Evolutionary conservation across 805 yeast genomes (phyloP).

Genomic region (Starmerella geochares): DNA sequence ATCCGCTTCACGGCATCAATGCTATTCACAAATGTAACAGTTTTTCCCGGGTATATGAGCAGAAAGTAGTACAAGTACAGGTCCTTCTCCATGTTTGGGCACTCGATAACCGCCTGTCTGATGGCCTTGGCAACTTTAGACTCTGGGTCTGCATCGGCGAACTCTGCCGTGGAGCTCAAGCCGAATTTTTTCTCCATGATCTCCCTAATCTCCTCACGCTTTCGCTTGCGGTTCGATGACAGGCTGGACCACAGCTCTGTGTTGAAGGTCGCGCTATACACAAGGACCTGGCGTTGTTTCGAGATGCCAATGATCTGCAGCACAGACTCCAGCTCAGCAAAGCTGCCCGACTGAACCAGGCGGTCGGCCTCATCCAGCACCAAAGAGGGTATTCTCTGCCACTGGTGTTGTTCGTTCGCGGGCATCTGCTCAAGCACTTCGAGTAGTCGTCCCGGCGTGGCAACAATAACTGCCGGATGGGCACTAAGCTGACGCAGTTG

Average conservation of each 20-base stretch:
- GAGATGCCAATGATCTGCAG: constrained; percentile 53
- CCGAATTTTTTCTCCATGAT: constrained; percentile 59
- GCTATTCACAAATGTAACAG: constrained; percentile 87
- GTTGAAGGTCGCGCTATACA: constrained; percentile 72
- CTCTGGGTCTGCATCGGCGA: constrained; percentile 79
- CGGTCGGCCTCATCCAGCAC: constrained; percentile 96
- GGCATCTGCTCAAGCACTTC: constrained; percentile 50
- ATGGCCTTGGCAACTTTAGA: constrained; percentile 65
- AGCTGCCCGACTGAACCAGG: constrained; percentile 88
- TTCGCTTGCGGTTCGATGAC: constrained; percentile 29
- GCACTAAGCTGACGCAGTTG: constrained; percentile 67
- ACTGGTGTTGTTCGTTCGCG: constrained; percentile 34
- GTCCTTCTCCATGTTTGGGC: constrained; percentile 84
- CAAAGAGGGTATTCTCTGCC: constrained; percentile 37
- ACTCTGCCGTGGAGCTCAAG: constrained; percentile 57
- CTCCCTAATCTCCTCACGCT: constrained; percentile 48
- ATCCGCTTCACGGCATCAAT: constrained; percentile 87
- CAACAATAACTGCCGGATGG: constrained; percentile 72
- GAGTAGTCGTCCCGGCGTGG: constrained; percentile 89
- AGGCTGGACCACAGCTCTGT: constrained; percentile 71
- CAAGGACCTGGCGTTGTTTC: constrained; percentile 63
- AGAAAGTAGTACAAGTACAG: constrained; percentile 79
- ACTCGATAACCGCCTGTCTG: constrained; percentile 80
- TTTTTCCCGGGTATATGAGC: constrained; percentile 75
- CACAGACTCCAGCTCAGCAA: constrained; percentile 79